phyloP scores from a whole-genome alignment of 2,329 filamentous ascomycete genomes.

The Diplodia scrobiculata region DNA sequence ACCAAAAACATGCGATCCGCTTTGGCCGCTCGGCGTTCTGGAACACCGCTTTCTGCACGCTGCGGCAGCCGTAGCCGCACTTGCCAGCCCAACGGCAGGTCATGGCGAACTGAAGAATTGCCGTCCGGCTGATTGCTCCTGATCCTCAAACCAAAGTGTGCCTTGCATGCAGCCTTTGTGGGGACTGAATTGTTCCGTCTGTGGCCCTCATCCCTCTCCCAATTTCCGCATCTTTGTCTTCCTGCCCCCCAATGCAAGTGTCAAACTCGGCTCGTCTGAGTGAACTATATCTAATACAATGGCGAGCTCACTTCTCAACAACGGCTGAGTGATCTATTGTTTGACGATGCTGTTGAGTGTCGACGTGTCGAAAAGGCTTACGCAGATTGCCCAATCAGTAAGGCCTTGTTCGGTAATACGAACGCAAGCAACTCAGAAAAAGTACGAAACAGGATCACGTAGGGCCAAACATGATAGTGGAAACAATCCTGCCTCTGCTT shows the following conservation, averaged over 20 bases:
- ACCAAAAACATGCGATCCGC: not conserved
- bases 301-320: not conserved
- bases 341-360: not conserved
- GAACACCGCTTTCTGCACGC: not conserved
- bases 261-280: constrained; percentile 9
- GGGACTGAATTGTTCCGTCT: not conserved
- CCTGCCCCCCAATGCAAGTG: not conserved
- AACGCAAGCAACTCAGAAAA: not conserved
- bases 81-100: constrained; percentile 9
- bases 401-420: not conserved
- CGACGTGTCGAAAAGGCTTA: not conserved
- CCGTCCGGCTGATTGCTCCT: constrained; percentile 3
- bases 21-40: constrained; percentile 1
- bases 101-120: constrained; percentile 8
- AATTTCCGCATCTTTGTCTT: constrained; percentile 5
- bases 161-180: constrained; percentile 1
- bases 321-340: constrained; percentile 4
- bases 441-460: not conserved
- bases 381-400: not conserved
- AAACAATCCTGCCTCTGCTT: constrained; percentile 1
- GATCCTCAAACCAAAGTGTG: not conserved
- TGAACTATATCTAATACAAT: constrained; percentile 5
- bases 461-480: not conserved
- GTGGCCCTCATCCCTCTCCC: not conserved
- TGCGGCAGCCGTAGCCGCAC: constrained; percentile 12